Evolutionary conservation across 169 alveolate genomes (phyloP).

Genomic region (Prorocentrum cordatum): DNA sequence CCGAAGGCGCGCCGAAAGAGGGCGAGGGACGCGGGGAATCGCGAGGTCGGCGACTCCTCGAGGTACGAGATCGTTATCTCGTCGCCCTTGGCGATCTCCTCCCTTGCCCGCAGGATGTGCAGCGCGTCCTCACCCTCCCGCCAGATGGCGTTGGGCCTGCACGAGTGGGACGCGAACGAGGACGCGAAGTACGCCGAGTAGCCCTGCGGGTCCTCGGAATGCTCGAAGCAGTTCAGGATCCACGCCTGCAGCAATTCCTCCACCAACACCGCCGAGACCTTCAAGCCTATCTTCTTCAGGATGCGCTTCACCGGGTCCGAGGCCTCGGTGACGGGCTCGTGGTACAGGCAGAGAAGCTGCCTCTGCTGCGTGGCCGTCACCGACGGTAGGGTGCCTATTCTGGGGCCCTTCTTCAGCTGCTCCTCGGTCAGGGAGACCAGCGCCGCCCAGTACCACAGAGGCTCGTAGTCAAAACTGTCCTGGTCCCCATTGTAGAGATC

Average conservation of each 20-base stretch:
- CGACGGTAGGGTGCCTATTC: conserved; percentile 13
- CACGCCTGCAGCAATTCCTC: conserved; percentile 48
- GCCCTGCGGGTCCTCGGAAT: conserved; percentile 40
- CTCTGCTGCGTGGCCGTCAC: conserved; percentile 34
- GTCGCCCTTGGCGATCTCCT: conserved; percentile 12
- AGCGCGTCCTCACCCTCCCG: conserved; percentile 30
- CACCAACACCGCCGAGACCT: background rate
- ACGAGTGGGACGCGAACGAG: conserved; percentile 53
- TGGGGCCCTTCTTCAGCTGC: conserved; percentile 14
- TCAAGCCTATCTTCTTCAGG: conserved; percentile 38
- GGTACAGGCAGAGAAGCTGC: conserved; percentile 17
- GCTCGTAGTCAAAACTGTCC: conserved; percentile 28
- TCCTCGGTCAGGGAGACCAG: background rate
- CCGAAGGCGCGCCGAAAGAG: too few relatives aligned
- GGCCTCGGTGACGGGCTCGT: conserved; percentile 37
- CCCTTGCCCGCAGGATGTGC: conserved; percentile 32
- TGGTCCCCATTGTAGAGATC: background rate
- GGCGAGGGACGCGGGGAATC: too few relatives aligned
- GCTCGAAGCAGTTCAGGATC: conserved; percentile 59
- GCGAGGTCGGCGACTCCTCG: too few relatives aligned
- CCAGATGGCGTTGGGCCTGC: conserved; percentile 63
- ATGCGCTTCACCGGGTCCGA: conserved; percentile 13
- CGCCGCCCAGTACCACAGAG: conserved; percentile 64
- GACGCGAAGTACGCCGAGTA: conserved; percentile 49
- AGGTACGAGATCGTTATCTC: conserved; percentile 44